phyloP scores from a whole-genome alignment of 495 filamentous ascomycete genomes.

The Hypoxylon rickii region DNA sequence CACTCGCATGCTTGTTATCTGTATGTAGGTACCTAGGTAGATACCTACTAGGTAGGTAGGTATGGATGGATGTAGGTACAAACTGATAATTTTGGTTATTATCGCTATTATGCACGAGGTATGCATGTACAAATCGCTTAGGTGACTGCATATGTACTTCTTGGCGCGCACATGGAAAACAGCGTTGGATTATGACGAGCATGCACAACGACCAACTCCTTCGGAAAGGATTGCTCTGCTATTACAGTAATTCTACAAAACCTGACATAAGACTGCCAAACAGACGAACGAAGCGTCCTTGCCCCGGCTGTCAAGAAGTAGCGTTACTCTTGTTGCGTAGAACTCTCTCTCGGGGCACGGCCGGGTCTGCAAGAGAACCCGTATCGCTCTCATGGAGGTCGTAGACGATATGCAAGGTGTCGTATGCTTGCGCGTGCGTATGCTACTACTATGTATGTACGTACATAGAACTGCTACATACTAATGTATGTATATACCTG shows the following conservation, averaged over 20 bases:
- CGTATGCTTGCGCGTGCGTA: conserved; percentile 31
- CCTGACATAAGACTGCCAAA: neutral
- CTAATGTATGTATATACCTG: too few species aligned
- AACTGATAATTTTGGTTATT: too few species aligned
- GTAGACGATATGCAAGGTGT: conserved; percentile 39
- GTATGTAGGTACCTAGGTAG: neutral
- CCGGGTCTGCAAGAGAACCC: conserved; percentile 34
- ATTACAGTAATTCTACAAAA: neutral
- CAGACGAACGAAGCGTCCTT: conserved; percentile 13
- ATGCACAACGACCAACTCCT: conserved; percentile 1
- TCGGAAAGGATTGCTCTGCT: neutral
- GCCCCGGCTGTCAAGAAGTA: conserved; percentile 20
- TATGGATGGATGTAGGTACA: too few species aligned
- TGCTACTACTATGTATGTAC: neutral
- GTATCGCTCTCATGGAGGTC: conserved; percentile 28
- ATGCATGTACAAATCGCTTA: conserved; percentile 6
- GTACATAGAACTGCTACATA: too few species aligned
- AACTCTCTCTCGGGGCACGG: neutral
- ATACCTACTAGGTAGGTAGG: conserved; percentile 21
- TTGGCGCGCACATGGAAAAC: conserved; percentile 14
- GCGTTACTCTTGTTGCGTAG: neutral
- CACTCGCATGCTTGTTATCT: conserved; percentile 9
- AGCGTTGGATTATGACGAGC: conserved; percentile 16
- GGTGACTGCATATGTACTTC: neutral
- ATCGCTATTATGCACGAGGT: neutral